Conservation (phyloP, 257 asterid species). For the Salvia splendens region DNA sequence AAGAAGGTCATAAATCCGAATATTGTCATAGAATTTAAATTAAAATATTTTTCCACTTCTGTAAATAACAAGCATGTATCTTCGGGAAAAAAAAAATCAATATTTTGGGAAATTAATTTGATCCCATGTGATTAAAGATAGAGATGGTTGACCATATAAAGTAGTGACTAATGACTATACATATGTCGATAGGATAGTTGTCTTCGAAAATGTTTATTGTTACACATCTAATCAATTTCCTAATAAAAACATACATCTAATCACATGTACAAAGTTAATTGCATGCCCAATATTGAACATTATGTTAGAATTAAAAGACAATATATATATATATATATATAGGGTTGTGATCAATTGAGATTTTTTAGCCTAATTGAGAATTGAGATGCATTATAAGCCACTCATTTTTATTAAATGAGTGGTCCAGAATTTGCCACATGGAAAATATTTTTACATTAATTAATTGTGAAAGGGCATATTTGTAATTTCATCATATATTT, state of each 20-base stretch:
- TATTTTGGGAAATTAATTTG: background rate
- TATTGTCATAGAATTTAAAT: background rate
- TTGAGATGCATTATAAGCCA: no score
- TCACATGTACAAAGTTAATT: conserved; percentile 6
- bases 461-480: no score
- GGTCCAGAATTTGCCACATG: no score
- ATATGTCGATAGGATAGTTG: conserved; percentile 10
- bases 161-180: conserved; percentile 21
- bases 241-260: conserved; percentile 2
- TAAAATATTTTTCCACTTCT: background rate
- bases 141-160: conserved; percentile 25
- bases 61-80: background rate
- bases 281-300: background rate
- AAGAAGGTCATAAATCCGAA: background rate
- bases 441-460: no score
- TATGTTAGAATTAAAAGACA: background rate
- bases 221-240: no score
- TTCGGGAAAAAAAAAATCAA: background rate
- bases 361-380: no score
- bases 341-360: no score
- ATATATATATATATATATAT: no score
- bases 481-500: no score
- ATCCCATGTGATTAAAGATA: conserved; percentile 30
- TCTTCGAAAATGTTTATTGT: conserved; percentile 7
- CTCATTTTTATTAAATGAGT: no score